These are phyloP conservation scores for Lactuca saligna DNA, from an alignment of 129 eudicot genomes.

Conservation along the genomic window DNA sequence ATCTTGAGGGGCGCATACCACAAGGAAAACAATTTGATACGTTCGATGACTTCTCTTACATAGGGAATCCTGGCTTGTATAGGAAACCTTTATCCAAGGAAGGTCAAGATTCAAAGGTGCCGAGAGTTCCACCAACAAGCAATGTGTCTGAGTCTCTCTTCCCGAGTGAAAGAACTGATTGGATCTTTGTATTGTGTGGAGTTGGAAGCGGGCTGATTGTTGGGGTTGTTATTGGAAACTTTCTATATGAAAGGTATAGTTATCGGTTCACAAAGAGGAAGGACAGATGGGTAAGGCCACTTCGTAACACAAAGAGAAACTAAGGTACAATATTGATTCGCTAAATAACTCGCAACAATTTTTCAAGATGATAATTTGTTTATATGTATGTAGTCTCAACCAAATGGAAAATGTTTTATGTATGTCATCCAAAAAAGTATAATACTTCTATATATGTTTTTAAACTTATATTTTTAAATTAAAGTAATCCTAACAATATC, in stretches of 20 bases:
- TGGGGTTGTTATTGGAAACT: neutral
- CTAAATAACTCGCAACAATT: neutral
- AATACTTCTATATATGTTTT: too few relatives aligned
- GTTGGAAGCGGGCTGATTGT: conserved; percentile 5
- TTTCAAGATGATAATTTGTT: neutral
- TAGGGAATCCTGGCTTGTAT: neutral
- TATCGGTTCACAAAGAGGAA: too few relatives aligned
- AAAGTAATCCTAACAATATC: too few relatives aligned
- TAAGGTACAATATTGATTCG: neutral
- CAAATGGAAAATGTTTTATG: neutral
- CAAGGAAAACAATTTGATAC: neutral
- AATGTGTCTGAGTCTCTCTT: conserved; percentile 2
- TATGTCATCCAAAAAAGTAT: too few relatives aligned
- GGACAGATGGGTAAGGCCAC: neutral
- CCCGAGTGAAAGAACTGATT: neutral
- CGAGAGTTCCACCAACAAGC: neutral
- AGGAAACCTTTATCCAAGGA: neutral
- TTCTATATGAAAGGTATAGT: neutral
- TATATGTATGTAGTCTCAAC: neutral
- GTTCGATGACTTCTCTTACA: neutral
- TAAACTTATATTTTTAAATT: too few relatives aligned
- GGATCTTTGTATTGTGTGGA: conserved; percentile 1
- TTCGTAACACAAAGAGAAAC: neutral
- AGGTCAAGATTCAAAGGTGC: neutral
- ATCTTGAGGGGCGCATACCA: neutral